Evolutionary conservation across 805 yeast species (phyloP).

Genomic region (Aciculoconidium aculeatum): DNA sequence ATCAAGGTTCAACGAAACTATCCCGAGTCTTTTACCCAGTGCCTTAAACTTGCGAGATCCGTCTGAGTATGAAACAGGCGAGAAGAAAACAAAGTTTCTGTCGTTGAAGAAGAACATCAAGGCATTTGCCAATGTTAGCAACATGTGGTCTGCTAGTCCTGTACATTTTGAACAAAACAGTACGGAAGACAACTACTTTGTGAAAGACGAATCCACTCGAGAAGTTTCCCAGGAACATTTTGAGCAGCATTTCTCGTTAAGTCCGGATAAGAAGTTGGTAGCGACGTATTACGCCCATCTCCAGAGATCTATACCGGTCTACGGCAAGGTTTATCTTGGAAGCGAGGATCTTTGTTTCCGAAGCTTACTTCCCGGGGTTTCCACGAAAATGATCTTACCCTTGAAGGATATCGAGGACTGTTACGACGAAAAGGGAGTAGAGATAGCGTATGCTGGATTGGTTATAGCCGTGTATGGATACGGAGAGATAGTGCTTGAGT

Average conservation of each 20-base stretch:
- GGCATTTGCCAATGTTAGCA: slow-evolving; percentile 24
- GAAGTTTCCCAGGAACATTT: slow-evolving; percentile 52
- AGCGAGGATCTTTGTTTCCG: slow-evolving; percentile 68
- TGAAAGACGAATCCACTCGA: slow-evolving; percentile 40
- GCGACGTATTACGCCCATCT: slow-evolving; percentile 70
- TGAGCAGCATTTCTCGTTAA: slow-evolving; percentile 59
- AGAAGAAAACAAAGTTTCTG: slow-evolving; percentile 12
- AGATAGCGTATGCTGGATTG: slow-evolving; percentile 65
- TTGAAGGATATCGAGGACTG: slow-evolving; percentile 65
- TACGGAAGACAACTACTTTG: slow-evolving; percentile 43
- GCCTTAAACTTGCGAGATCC: slow-evolving; percentile 25
- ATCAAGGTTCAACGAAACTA: slow-evolving; percentile 15
- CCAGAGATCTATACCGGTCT: slow-evolving; percentile 66
- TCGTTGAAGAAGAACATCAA: slow-evolving; percentile 22
- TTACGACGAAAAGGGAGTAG: slow-evolving; percentile 59
- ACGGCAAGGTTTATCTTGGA: slow-evolving; percentile 80
- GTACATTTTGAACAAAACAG: slow-evolving; percentile 49
- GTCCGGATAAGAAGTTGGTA: slow-evolving; percentile 43
- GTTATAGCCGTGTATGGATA: slow-evolving; percentile 66
- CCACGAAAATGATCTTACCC: slow-evolving; percentile 80
- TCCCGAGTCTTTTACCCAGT: slow-evolving; percentile 7
- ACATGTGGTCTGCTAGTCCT: slow-evolving; percentile 54
- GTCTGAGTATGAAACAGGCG: slow-evolving; percentile 11
- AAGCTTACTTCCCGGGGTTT: slow-evolving; percentile 70
- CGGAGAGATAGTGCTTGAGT: slow-evolving; percentile 74